phyloP scores from a whole-genome alignment of 805 yeast species.

The Myxozyma vanderwaltii region DNA sequence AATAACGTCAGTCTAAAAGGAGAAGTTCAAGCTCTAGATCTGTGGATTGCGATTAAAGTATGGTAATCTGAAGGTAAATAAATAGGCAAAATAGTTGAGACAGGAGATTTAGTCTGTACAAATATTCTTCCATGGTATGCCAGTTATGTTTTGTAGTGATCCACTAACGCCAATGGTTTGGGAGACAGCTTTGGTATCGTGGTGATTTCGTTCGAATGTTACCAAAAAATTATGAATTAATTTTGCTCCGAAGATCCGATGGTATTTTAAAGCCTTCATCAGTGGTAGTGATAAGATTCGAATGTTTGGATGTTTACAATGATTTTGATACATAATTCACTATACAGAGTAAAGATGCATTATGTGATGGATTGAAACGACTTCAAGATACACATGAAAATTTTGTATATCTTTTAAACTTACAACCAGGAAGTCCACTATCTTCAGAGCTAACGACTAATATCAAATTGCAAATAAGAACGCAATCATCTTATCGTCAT shows the following conservation, averaged over 20 bases:
- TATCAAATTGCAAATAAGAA: slow-evolving; percentile 25
- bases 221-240: slow-evolving; percentile 31
- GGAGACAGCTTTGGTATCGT: slow-evolving; percentile 34
- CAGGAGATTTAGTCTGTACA: slow-evolving; percentile 36
- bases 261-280: slow-evolving; percentile 36
- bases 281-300: slow-evolving; percentile 36
- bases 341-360: slow-evolving; percentile 29
- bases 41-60: slow-evolving; percentile 36
- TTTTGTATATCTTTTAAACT: slow-evolving; percentile 33
- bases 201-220: slow-evolving; percentile 34
- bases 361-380: slow-evolving; percentile 36
- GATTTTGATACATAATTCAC: slow-evolving; percentile 30
- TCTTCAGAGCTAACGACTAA: slow-evolving; percentile 13
- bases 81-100: slow-evolving; percentile 20
- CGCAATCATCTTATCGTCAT: slow-evolving; percentile 34
- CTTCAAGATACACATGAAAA: slow-evolving; percentile 32
- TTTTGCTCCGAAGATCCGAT: slow-evolving; percentile 37
- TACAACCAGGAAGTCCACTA: slow-evolving; percentile 16
- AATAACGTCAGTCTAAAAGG: slow-evolving; percentile 33
- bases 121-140: slow-evolving; percentile 36
- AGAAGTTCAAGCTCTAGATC: slow-evolving; percentile 35
- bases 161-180: slow-evolving; percentile 33
- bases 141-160: slow-evolving; percentile 36
- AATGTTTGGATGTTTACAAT: slow-evolving; percentile 36
- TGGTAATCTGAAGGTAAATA: slow-evolving; percentile 31